Evolutionary conservation across 768 basidiomycete genomes (phyloP), one percentile per base, ranked within the genome.

Genomic region (Pisolithus sp.): DNA sequence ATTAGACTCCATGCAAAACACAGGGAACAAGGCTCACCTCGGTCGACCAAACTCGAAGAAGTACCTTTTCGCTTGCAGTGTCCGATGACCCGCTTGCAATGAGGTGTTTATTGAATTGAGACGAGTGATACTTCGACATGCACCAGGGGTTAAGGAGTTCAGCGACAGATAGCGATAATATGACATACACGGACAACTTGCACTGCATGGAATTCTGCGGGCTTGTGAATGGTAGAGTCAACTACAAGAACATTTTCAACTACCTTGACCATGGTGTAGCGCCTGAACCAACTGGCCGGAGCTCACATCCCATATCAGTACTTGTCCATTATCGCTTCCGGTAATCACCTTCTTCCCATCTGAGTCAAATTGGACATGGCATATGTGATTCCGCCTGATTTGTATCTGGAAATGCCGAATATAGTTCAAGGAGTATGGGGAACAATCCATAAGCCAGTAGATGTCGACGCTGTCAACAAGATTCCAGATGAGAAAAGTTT

Each of bases 321-420:
- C 49, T 41, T 50, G 38, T 21, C 49, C 49, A 20, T 28, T 50
- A 18, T 50, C 49, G 18, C 49, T 50, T 8, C 49, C 40, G 17
- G 37, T 40, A 7, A 50, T 42, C 4, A 39, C 49, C 15, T 26
- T 13, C 9, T 24, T n/a, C 13, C 49, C 40, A n/a, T 40, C 40
- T 5, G 18, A 10, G 20, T 34, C 38, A 40, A 50, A 41, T 13
- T 41, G 37, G 6, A 50, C 39, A 7, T 38, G 49, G 8, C 40
- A 40, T 15, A 42, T 50, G 24, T 13, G n/a, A 39, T 50, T 50
- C 13, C 9, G 23, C 20, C 28, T 50, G 10, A 50, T 28, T n/a
- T 17, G 8, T 13, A 24, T n/a, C 24, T 13, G 10, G 12, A 50
- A 20, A 13, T 39, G 12, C 6, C 15, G 21, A n/a, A 42, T 10